Evolutionary conservation across 305 asterid genomes (phyloP).

Genomic region (Fraxinus sp.): DNA sequence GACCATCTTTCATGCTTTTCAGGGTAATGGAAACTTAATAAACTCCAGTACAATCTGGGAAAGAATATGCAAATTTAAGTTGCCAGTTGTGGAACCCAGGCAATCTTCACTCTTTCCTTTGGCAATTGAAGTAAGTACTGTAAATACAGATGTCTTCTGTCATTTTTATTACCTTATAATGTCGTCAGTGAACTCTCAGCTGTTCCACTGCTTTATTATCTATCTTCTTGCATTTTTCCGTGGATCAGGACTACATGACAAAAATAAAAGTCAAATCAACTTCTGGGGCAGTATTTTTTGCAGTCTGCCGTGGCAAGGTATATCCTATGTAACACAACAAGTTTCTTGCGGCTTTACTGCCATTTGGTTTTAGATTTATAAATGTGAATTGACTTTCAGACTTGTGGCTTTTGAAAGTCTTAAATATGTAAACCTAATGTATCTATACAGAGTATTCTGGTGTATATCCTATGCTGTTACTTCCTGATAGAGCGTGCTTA

Average conservation of each 20-base stretch:
- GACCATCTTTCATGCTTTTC: constrained; percentile 26
- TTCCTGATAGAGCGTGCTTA: neutral
- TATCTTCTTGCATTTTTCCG: neutral
- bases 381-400: neutral
- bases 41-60: constrained; percentile 86
- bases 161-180: constrained; percentile 9
- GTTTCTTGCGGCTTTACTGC: neutral
- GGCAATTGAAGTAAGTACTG: constrained; percentile 71
- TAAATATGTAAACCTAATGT: neutral
- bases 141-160: constrained; percentile 21
- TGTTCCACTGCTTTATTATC: constrained; percentile 26
- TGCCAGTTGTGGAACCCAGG: constrained; percentile 97
- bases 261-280: constrained; percentile 66
- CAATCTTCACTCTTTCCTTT: constrained; percentile 80
- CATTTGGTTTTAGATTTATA: neutral
- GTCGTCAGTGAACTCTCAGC: constrained; percentile 17
- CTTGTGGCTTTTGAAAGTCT: neutral
- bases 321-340: neutral
- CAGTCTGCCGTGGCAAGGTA: constrained; percentile 99
- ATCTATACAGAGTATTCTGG: neutral
- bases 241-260: constrained; percentile 77
- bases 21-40: constrained; percentile 60
- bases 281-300: constrained; percentile 90
- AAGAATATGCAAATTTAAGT: constrained; percentile 90
- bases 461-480: neutral